phyloP scores from a whole-genome alignment of 2,329 filamentous ascomycete genomes.

The Cladorrhinum sp. region DNA sequence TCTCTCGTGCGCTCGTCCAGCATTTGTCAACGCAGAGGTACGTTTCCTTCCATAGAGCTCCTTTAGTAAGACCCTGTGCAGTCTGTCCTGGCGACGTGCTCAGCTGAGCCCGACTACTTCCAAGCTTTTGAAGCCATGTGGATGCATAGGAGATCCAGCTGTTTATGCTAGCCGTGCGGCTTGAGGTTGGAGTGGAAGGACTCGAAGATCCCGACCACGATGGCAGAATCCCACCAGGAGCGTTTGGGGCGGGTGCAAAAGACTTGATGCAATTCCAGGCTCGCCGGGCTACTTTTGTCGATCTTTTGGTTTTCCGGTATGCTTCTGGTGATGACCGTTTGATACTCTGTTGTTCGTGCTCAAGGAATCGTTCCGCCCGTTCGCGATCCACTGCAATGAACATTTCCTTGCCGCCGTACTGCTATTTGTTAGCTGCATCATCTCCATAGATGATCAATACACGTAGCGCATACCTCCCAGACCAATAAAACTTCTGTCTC shows the following conservation, averaged over 20 bases:
- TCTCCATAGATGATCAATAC: background rate
- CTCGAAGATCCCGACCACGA: too few species aligned
- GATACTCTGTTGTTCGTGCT: background rate
- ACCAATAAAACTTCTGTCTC: background rate
- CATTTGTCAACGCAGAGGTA: background rate
- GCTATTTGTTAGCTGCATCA: background rate
- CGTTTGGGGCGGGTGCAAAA: too few species aligned
- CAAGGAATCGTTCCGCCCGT: background rate
- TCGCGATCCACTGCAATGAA: background rate
- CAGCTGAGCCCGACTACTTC: background rate
- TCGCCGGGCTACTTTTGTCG: too few species aligned
- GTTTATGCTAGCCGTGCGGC: too few species aligned
- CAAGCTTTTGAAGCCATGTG: background rate
- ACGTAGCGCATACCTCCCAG: background rate
- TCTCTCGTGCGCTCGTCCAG: background rate
- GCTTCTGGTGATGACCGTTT: background rate
- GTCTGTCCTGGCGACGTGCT: background rate
- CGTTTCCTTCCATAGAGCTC: background rate
- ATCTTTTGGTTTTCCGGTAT: background rate
- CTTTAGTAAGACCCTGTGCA: background rate
- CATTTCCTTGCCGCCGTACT: background rate
- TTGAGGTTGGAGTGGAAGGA: too few species aligned
- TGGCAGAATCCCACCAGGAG: too few species aligned
- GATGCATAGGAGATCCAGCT: background rate
- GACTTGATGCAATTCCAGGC: too few species aligned